Percentiles rank a stretch among this genome's conserved stretches.
Conservation (phyloP, 208 protist genomes). For the Crithidia brevicula region DNA sequence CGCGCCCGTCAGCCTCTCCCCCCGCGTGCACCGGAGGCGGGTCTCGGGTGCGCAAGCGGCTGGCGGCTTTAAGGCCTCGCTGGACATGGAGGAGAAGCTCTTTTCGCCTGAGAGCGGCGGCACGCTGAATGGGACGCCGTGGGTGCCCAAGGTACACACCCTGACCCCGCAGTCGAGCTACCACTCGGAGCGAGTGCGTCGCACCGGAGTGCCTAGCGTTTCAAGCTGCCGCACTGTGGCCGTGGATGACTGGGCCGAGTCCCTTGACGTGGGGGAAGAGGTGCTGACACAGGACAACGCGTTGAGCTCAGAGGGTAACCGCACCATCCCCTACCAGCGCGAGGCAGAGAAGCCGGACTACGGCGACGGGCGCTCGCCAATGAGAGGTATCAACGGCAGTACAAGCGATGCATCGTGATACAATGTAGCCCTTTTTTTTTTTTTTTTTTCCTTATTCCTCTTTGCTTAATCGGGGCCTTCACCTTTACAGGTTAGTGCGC, state of each 20-base stretch:
- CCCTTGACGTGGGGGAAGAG: background rate
- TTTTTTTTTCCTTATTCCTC: background rate
- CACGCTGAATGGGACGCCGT: background rate
- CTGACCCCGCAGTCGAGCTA: constrained; percentile 17
- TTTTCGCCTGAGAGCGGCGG: background rate
- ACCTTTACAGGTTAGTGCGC: too few species aligned
- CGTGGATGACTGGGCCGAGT: background rate
- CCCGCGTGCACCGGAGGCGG: background rate
- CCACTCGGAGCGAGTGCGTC: constrained; percentile 3
- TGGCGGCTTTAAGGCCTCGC: background rate
- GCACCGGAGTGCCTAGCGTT: background rate
- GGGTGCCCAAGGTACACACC: constrained; percentile 14
- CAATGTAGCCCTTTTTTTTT: background rate
- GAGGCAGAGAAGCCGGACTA: background rate
- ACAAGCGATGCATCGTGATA: too few species aligned
- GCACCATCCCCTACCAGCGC: background rate
- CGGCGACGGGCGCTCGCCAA: background rate
- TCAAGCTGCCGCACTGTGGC: constrained; percentile 17
- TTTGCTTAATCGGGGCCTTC: background rate
- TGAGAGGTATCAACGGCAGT: too few species aligned
- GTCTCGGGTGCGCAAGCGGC: background rate
- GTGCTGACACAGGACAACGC: background rate
- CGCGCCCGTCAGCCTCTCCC: constrained; percentile 1
- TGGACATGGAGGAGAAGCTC: background rate
- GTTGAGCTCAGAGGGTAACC: background rate